phyloP scores from a whole-genome alignment of 495 filamentous ascomycete genomes.

The Tricharina praecox region DNA sequence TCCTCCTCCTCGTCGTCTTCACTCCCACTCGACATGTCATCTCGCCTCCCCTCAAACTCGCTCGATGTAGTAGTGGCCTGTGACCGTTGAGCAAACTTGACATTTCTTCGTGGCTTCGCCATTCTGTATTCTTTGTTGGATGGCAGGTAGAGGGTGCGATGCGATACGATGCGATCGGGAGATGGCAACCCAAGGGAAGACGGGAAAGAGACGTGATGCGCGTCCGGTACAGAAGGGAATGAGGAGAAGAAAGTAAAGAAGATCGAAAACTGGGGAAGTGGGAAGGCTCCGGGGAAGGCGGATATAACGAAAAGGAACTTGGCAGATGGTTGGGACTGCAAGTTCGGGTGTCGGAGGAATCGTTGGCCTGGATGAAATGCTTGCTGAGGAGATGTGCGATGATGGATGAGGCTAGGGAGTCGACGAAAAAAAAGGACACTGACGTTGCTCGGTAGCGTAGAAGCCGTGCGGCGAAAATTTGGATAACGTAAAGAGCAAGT shows the following conservation, averaged over 20 bases:
- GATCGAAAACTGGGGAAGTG: not conserved
- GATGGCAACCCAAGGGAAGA: not conserved
- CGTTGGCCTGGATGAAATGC: not conserved
- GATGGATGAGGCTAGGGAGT: slow-evolving; percentile 1
- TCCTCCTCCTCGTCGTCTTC: no score
- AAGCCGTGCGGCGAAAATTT: no score
- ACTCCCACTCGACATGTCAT: slow-evolving; percentile 46
- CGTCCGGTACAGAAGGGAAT: not conserved
- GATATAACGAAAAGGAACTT: no score
- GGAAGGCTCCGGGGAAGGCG: not conserved
- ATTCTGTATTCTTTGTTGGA: slow-evolving; percentile 28
- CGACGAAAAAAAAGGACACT: not conserved
- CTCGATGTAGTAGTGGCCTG: slow-evolving; percentile 12
- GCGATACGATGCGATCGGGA: not conserved
- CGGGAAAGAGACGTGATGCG: not conserved
- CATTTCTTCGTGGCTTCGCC: slow-evolving; percentile 62
- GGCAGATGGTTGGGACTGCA: no score
- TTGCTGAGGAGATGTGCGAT: not conserved
- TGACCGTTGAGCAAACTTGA: slow-evolving; percentile 58
- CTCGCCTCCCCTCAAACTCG: slow-evolving; percentile 46
- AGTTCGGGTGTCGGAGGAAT: not conserved
- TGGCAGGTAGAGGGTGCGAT: not conserved
- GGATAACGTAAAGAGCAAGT: no score
- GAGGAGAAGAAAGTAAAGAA: not conserved
- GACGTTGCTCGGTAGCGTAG: no score